Conservation (phyloP, 306 rosid species). For the Vigna unguiculata region DNA sequence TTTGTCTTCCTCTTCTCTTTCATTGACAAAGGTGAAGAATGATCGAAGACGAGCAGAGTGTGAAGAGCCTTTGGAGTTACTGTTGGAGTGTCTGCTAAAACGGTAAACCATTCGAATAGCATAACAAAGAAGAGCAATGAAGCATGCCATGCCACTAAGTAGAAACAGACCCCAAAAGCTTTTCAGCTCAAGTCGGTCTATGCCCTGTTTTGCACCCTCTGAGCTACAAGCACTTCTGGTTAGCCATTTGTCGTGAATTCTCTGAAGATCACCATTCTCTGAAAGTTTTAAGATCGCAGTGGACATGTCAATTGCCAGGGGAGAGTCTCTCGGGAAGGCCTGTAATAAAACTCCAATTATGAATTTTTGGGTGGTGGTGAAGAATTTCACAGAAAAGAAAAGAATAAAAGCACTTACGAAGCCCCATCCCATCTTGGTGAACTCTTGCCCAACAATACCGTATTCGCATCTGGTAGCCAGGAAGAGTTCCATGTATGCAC, state of each 20-base stretch:
- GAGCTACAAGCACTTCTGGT: slow-evolving; percentile 69
- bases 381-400: background rate
- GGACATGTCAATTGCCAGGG: slow-evolving; percentile 79
- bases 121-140: slow-evolving; percentile 65
- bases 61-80: background rate
- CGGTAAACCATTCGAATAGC: slow-evolving; percentile 53
- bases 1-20: slow-evolving; percentile 56
- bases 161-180: slow-evolving; percentile 81
- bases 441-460: slow-evolving; percentile 82
- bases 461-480: slow-evolving; percentile 69
- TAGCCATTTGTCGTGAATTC: slow-evolving; percentile 88
- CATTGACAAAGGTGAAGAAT: slow-evolving; percentile 69
- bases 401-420: slow-evolving; percentile 62
- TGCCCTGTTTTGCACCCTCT: slow-evolving; percentile 59
- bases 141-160: slow-evolving; percentile 64
- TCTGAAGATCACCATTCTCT: slow-evolving; percentile 74
- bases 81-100: slow-evolving; percentile 48
- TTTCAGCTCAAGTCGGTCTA: slow-evolving; percentile 63
- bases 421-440: slow-evolving; percentile 93
- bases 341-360: slow-evolving; percentile 5
- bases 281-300: slow-evolving; percentile 69
- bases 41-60: slow-evolving; percentile 55
- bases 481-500: slow-evolving; percentile 77
- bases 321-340: slow-evolving; percentile 81
- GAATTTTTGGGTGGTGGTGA: no score